Conservation (phyloP, 225 moss, liverwort and hornwort genomes). For the Marchantia polymorpha region DNA sequence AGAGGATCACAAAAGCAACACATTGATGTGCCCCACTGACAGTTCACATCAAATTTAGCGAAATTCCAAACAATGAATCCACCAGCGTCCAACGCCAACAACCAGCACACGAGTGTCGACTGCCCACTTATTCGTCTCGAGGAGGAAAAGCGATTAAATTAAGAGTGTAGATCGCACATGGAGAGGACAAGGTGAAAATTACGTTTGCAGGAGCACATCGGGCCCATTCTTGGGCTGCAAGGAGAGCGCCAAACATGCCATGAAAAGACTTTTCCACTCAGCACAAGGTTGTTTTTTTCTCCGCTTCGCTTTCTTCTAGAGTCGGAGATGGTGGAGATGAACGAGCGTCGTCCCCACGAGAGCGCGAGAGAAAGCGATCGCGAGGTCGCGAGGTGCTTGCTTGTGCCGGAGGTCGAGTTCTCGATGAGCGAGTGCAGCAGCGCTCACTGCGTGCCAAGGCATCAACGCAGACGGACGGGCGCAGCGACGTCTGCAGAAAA, state of each 20-base stretch:
- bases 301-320: constrained; percentile 3
- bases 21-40: too few species aligned
- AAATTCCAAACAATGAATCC: neutral
- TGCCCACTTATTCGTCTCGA: neutral
- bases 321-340: neutral
- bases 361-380: neutral
- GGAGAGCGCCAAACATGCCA: constrained; percentile 96
- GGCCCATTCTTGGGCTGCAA: constrained; percentile 93
- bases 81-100: too few species aligned
- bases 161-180: neutral
- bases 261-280: constrained; percentile 19
- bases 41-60: neutral
- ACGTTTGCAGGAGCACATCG: constrained; percentile 96
- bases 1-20: neutral
- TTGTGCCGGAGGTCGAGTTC: neutral
- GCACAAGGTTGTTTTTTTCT: neutral
- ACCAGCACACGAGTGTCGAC: neutral
- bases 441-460: neutral
- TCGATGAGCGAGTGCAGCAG: neutral
- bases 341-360: neutral
- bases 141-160: neutral
- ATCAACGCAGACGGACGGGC: too few species aligned
- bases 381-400: neutral
- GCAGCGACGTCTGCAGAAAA: neutral
- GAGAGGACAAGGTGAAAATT: constrained; percentile 10